Evolutionary conservation across 2,329 filamentous ascomycete species (phyloP).

Genomic region (Alternaria rosae): DNA sequence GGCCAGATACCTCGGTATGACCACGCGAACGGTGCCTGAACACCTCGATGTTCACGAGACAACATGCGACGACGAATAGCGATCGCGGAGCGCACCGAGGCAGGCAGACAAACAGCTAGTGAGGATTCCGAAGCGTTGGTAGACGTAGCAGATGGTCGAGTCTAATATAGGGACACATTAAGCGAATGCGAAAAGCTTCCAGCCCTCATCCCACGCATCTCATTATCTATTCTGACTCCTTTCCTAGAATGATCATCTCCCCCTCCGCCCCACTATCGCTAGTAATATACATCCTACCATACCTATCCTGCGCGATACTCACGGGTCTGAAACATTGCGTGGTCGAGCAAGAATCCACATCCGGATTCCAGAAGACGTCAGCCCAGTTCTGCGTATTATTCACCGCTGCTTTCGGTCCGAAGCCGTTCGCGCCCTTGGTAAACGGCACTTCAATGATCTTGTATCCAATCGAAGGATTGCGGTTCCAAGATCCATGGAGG

Average conservation of each 20-base stretch:
- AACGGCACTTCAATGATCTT: slow-evolving; percentile 38
- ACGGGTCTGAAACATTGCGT: slow-evolving; percentile 43
- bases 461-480: slow-evolving; percentile 29
- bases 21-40: background rate
- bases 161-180: background rate
- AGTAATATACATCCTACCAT: slow-evolving; percentile 38
- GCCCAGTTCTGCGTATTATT: slow-evolving; percentile 24
- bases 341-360: slow-evolving; percentile 34
- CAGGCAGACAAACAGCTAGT: background rate
- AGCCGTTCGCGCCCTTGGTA: slow-evolving; percentile 14
- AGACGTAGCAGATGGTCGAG: background rate
- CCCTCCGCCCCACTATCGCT: slow-evolving; percentile 40
- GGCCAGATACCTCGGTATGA: background rate
- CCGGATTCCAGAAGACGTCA: slow-evolving; percentile 35
- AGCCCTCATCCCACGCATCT: background rate
- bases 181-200: background rate
- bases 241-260: slow-evolving; percentile 37
- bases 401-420: slow-evolving; percentile 14
- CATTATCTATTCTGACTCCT: slow-evolving; percentile 19
- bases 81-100: background rate
- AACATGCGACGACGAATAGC: background rate
- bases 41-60: background rate
- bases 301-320: slow-evolving; percentile 32
- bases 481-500: slow-evolving; percentile 42
- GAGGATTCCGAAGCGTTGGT: background rate